Percentiles rank a stretch among this genome's conserved stretches.
Evolutionary conservation across 2,329 filamentous ascomycete species (phyloP).

Genomic region (Cercospora citrullina): DNA sequence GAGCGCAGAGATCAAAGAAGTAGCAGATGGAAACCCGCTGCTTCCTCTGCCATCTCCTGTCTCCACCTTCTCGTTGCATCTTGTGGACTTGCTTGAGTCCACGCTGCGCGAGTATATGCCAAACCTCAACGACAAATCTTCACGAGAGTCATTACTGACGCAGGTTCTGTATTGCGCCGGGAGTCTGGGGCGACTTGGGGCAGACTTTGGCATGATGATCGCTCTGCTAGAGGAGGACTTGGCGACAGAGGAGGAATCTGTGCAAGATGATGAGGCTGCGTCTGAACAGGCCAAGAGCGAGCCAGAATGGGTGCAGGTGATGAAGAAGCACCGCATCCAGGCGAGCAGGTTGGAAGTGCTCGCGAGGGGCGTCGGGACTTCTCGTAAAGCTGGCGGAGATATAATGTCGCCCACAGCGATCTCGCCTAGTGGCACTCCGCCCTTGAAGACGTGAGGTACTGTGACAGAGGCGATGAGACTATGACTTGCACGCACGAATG

Average conservation of each 20-base stretch:
- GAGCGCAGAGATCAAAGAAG: background rate
- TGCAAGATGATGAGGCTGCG: slow-evolving; percentile 56
- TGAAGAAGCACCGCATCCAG: slow-evolving; percentile 81
- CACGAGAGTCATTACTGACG: slow-evolving; percentile 82
- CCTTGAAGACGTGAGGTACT: background rate
- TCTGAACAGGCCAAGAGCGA: slow-evolving; percentile 48
- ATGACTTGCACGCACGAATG: background rate
- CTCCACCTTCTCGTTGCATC: slow-evolving; percentile 78
- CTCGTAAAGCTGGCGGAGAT: slow-evolving; percentile 58
- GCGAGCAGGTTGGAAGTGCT: slow-evolving; percentile 57
- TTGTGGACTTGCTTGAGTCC: slow-evolving; percentile 77
- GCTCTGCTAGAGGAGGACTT: slow-evolving; percentile 58
- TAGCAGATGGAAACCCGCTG: slow-evolving; percentile 37
- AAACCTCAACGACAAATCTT: slow-evolving; percentile 74
- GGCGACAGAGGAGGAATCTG: slow-evolving; percentile 49
- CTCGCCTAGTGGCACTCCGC: slow-evolving; percentile 15
- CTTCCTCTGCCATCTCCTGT: slow-evolving; percentile 71
- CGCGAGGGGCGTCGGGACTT: slow-evolving; percentile 36
- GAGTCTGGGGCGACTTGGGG: slow-evolving; percentile 83
- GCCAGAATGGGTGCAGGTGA: slow-evolving; percentile 82
- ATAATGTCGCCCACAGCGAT: slow-evolving; percentile 36
- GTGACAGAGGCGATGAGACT: background rate
- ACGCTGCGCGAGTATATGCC: slow-evolving; percentile 76
- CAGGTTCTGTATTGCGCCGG: slow-evolving; percentile 92
- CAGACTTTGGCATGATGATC: slow-evolving; percentile 88